Conservation (phyloP, 352 stramenopile genomes). For the Thalassiosira ordinaria region DNA sequence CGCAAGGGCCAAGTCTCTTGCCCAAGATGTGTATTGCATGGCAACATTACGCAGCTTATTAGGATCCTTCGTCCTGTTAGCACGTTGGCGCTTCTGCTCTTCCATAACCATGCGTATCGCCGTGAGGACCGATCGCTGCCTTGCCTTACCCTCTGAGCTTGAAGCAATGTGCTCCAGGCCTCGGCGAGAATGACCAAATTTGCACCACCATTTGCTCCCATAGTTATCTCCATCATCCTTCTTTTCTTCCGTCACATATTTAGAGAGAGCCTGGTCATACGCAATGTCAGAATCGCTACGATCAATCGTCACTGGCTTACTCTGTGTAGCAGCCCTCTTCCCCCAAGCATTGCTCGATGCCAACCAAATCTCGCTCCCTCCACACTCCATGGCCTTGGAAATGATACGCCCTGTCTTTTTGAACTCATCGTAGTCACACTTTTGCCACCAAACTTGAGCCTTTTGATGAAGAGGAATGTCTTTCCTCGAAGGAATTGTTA, state of each 20-base stretch:
- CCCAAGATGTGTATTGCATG: slow-evolving; percentile 80
- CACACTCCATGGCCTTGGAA: slow-evolving; percentile 81
- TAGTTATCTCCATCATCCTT: slow-evolving; percentile 12
- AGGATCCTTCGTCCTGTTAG: slow-evolving; percentile 67
- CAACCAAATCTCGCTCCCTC: slow-evolving; percentile 84
- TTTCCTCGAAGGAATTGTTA: slow-evolving; percentile 69
- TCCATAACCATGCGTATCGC: slow-evolving; percentile 70
- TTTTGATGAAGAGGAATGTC: slow-evolving; percentile 71
- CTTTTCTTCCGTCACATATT: slow-evolving; percentile 26
- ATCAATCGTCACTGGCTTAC: background rate
- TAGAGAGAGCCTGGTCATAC: slow-evolving; percentile 42
- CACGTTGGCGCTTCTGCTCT: slow-evolving; percentile 74
- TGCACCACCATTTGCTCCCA: slow-evolving; percentile 85
- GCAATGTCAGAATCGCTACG: slow-evolving; percentile 5
- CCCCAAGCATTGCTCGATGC: slow-evolving; percentile 64
- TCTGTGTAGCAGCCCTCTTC: slow-evolving; percentile 17
- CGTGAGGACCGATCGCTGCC: slow-evolving; percentile 71
- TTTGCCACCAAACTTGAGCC: slow-evolving; percentile 82
- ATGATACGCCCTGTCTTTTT: slow-evolving; percentile 84
- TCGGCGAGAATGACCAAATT: slow-evolving; percentile 82
- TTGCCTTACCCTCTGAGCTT: slow-evolving; percentile 73
- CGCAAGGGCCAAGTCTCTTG: slow-evolving; percentile 73
- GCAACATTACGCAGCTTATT: slow-evolving; percentile 77
- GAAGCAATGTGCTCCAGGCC: slow-evolving; percentile 86
- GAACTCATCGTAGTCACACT: slow-evolving; percentile 82